Evolutionary conservation across 2,329 filamentous ascomycete genomes (phyloP).

Genomic region (Apiospora arundinis): DNA sequence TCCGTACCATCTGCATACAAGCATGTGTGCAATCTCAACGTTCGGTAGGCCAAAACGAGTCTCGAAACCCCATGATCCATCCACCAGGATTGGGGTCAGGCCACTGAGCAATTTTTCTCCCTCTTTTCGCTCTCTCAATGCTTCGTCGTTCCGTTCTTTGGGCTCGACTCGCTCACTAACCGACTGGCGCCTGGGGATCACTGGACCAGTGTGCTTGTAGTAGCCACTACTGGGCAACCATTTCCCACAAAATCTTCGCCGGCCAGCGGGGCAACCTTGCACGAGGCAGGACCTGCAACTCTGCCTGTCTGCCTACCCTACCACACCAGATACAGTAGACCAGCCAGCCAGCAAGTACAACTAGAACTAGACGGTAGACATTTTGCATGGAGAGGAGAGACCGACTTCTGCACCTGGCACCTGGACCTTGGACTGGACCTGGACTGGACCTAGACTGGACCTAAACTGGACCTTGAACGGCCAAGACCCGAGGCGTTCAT

Average conservation of each 20-base stretch:
- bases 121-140: background rate
- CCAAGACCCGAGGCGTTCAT: constrained; percentile 10
- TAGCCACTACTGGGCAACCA: constrained; percentile 16
- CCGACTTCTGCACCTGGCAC: no score
- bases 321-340: background rate
- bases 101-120: background rate
- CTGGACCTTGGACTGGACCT: no score
- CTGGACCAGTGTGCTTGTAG: background rate
- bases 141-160: background rate
- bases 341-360: background rate
- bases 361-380: no score
- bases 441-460: no score
- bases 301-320: background rate
- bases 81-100: constrained; percentile 2
- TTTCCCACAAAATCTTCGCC: constrained; percentile 7
- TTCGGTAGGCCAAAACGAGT: constrained; percentile 4
- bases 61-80: constrained; percentile 3
- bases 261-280: constrained; percentile 4
- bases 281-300: constrained; percentile 2
- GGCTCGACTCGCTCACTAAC: background rate
- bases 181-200: constrained; percentile 11
- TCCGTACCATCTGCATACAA: background rate
- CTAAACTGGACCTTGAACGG: background rate
- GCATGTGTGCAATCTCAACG: background rate
- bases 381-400: constrained; percentile 1